phyloP scores from a whole-genome alignment of 805 yeast genomes.

The Metschnikowia henanensis region DNA sequence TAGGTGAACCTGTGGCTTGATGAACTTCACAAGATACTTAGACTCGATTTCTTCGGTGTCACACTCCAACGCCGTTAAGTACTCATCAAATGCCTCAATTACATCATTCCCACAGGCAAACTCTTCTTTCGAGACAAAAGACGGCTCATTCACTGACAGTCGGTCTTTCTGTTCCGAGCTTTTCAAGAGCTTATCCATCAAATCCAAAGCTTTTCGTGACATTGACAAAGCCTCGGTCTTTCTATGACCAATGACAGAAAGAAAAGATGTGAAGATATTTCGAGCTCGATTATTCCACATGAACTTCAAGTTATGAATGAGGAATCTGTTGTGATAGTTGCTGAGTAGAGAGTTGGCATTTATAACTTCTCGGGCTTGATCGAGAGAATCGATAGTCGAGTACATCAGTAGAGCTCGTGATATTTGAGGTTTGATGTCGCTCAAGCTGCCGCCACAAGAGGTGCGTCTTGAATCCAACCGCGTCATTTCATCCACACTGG shows the following conservation, averaged over 20 bases:
- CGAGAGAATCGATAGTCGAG: constrained; percentile 29
- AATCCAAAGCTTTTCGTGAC: constrained; percentile 49
- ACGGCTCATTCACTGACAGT: constrained; percentile 12
- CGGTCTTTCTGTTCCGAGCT: constrained; percentile 17
- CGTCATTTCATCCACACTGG: background rate
- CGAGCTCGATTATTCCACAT: constrained; percentile 78
- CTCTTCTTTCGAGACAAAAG: constrained; percentile 15
- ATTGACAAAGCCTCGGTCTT: constrained; percentile 44
- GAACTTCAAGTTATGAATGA: constrained; percentile 68
- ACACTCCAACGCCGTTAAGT: constrained; percentile 42
- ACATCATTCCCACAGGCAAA: constrained; percentile 30
- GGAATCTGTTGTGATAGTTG: constrained; percentile 65
- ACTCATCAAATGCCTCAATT: constrained; percentile 51
- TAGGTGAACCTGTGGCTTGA: constrained; percentile 82
- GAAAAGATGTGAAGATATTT: constrained; percentile 60
- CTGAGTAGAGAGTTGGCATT: constrained; percentile 24
- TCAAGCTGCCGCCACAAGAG: constrained; percentile 1
- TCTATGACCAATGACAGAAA: constrained; percentile 44
- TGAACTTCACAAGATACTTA: constrained; percentile 63
- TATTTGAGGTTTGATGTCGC: constrained; percentile 6
- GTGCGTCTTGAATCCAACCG: background rate
- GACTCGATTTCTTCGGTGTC: constrained; percentile 47
- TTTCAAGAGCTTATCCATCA: constrained; percentile 44
- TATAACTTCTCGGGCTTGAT: constrained; percentile 26
- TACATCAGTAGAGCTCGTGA: constrained; percentile 22